A percentile compares a stretch with the other conserved stretches of the same genome.
Conservation (phyloP, 2,329 filamentous ascomycete genomes). For the Aspergillus sp. region DNA sequence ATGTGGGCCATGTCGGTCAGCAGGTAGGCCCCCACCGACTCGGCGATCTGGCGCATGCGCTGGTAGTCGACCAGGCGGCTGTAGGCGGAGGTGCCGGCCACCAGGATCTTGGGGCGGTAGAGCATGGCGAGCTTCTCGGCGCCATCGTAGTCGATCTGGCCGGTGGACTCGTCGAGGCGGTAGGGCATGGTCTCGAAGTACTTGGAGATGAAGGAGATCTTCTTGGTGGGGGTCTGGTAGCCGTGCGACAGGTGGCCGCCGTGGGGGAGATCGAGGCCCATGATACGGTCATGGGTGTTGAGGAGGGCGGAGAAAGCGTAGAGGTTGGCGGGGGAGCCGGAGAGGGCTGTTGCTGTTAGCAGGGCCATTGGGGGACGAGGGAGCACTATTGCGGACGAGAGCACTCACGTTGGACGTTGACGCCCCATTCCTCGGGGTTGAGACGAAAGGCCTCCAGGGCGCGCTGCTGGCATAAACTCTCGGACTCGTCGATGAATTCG, state of each 20-base stretch:
- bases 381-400: background rate
- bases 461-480: conserved; percentile 80
- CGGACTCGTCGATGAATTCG: conserved; percentile 86
- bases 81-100: conserved; percentile 96
- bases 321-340: conserved; percentile 65
- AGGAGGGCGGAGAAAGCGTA: conserved; percentile 93
- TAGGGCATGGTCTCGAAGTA: conserved; percentile 99
- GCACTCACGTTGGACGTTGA: conserved; percentile 77
- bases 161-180: conserved; percentile 65
- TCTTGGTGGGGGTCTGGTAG: conserved; percentile 91
- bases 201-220: conserved; percentile 95
- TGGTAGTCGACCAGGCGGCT: conserved; percentile 95
- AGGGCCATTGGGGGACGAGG: background rate
- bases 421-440: conserved; percentile 81
- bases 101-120: conserved; percentile 91
- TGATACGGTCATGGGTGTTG: conserved; percentile 87
- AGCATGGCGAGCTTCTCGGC: conserved; percentile 83
- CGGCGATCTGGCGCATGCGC: conserved; percentile 91
- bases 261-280: conserved; percentile 92
- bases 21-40: conserved; percentile 87
- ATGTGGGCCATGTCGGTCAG: conserved; percentile 99
- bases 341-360: conserved; percentile 52
- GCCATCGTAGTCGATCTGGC: conserved; percentile 92
- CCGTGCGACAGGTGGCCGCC: conserved; percentile 93
- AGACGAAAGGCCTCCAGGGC: conserved; percentile 81